Conservation (phyloP, 306 rosid genomes). For the Ormosia emarginata region DNA sequence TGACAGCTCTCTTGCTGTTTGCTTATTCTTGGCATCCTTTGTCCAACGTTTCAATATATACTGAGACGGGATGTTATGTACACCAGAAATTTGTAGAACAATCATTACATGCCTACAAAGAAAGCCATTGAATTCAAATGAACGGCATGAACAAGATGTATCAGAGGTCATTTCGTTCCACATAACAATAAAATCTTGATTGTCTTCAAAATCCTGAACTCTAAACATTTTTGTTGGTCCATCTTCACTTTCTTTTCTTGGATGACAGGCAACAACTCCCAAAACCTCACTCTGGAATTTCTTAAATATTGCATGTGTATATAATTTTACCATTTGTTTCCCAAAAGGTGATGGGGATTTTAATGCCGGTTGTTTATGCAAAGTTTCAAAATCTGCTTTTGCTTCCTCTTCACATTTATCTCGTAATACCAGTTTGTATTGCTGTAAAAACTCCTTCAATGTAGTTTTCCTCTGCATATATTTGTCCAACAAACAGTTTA, state of each 20-base stretch:
- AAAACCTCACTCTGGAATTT: slow-evolving; percentile 72
- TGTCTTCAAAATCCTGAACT: slow-evolving; percentile 66
- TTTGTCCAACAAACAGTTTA: slow-evolving; percentile 62
- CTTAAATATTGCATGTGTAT: slow-evolving; percentile 66
- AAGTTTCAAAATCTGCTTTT: slow-evolving; percentile 62
- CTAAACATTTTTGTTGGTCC: slow-evolving; percentile 36
- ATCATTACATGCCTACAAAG: slow-evolving; percentile 83
- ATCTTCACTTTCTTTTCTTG: slow-evolving; percentile 62
- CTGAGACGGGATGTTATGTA: slow-evolving; percentile 54
- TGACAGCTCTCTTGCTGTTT: slow-evolving; percentile 41
- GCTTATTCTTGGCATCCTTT: slow-evolving; percentile 62
- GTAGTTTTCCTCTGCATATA: slow-evolving; percentile 72
- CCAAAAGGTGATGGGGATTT: slow-evolving; percentile 83
- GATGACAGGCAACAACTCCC: slow-evolving; percentile 81
- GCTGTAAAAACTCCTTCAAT: slow-evolving; percentile 61
- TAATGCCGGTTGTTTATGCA: slow-evolving; percentile 54
- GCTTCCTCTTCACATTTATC: slow-evolving; percentile 84
- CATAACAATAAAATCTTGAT: slow-evolving; percentile 46
- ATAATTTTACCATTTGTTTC: slow-evolving; percentile 58
- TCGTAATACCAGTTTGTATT: slow-evolving; percentile 50
- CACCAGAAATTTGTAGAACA: slow-evolving; percentile 69
- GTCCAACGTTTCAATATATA: slow-evolving; percentile 81
- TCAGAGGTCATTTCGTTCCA: slow-evolving; percentile 58
- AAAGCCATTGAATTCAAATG: slow-evolving; percentile 67
- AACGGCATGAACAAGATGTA: slow-evolving; percentile 57